phyloP scores from a whole-genome alignment of 73 alveolate genomes.

The Chromera velia region DNA sequence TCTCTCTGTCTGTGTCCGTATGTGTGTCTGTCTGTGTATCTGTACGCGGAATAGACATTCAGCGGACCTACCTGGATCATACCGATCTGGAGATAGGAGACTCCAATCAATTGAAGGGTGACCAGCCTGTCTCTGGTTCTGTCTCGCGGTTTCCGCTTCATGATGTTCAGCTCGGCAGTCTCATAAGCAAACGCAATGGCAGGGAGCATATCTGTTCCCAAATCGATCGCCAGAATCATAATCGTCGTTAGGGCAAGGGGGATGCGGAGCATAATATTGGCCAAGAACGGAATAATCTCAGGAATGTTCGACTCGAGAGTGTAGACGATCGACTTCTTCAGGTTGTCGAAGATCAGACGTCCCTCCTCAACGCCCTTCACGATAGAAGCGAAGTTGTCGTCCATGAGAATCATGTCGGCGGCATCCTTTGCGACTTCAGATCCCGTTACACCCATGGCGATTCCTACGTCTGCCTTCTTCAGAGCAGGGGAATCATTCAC shows the following conservation, averaged over 20 bases:
- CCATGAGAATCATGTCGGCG: constrained; percentile 91
- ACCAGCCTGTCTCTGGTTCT: too few relatives aligned
- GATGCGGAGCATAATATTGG: constrained; percentile 59
- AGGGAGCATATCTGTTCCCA: constrained; percentile 25
- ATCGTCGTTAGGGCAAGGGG: too few relatives aligned
- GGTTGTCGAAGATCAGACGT: constrained; percentile 82
- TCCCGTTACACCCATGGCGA: constrained; percentile 61
- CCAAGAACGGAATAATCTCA: constrained; percentile 74
- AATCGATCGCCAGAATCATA: not conserved
- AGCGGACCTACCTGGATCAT: too few relatives aligned
- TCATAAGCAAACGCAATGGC: constrained; percentile 31
- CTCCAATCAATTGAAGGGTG: too few relatives aligned
- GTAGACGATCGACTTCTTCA: constrained; percentile 71
- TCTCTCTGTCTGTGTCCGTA: too few relatives aligned
- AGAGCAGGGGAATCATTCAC: constrained; percentile 65
- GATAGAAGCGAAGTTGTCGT: constrained; percentile 92
- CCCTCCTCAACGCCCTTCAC: constrained; percentile 94
- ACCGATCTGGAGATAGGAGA: too few relatives aligned
- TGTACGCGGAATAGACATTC: too few relatives aligned
- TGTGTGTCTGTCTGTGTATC: too few relatives aligned
- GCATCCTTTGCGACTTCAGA: constrained; percentile 92
- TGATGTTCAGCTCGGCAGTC: constrained; percentile 14
- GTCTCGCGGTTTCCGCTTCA: constrained; percentile 26
- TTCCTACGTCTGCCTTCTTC: constrained; percentile 61
- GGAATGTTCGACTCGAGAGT: constrained; percentile 72